Evolutionary conservation across 2,329 filamentous ascomycete genomes (phyloP).

Genomic region (Aspergillus melleus): DNA sequence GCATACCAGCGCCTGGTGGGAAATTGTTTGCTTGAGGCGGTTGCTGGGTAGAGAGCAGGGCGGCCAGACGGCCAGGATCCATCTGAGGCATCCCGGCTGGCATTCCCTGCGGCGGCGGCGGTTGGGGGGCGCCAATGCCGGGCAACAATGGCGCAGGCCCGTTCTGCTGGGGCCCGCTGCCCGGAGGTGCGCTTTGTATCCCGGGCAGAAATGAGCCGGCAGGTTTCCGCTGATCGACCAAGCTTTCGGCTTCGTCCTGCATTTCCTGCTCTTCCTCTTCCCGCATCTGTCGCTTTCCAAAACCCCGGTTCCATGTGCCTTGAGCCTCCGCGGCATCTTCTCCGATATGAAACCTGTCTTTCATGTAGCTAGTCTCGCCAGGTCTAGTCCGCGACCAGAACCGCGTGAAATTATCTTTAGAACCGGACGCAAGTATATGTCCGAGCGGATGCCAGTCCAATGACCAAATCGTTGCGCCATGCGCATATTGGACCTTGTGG

Average conservation of each 20-base stretch:
- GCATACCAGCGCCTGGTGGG: slow-evolving; percentile 35
- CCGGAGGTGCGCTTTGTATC: slow-evolving; percentile 61
- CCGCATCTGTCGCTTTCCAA: slow-evolving; percentile 73
- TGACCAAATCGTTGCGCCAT: slow-evolving; percentile 96
- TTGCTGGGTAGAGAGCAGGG: slow-evolving; percentile 49
- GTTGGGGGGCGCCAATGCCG: slow-evolving; percentile 48
- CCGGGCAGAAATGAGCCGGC: slow-evolving; percentile 54
- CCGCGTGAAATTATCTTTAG: slow-evolving; percentile 92
- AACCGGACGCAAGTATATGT: slow-evolving; percentile 91
- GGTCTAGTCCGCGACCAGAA: slow-evolving; percentile 94
- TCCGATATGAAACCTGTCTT: slow-evolving; percentile 93
- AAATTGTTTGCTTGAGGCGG: slow-evolving; percentile 25
- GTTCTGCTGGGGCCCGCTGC: slow-evolving; percentile 48
- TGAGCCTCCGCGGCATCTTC: slow-evolving; percentile 90
- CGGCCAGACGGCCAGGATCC: slow-evolving; percentile 43
- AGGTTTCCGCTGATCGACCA: slow-evolving; percentile 87
- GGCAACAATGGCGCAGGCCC: slow-evolving; percentile 47
- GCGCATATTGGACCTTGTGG: slow-evolving; percentile 81
- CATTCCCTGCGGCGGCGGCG: slow-evolving; percentile 35
- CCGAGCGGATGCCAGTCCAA: slow-evolving; percentile 97
- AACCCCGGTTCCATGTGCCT: slow-evolving; percentile 87
- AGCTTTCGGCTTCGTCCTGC: slow-evolving; percentile 88
- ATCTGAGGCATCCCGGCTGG: slow-evolving; percentile 49
- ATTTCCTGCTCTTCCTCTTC: slow-evolving; percentile 93
- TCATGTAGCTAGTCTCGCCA: slow-evolving; percentile 79